A percentile compares a stretch with the other conserved stretches of the same genome.
Evolutionary conservation across 2,329 filamentous ascomycete genomes (phyloP).

Genomic region (Magnaporthiopsis rhizophila): DNA sequence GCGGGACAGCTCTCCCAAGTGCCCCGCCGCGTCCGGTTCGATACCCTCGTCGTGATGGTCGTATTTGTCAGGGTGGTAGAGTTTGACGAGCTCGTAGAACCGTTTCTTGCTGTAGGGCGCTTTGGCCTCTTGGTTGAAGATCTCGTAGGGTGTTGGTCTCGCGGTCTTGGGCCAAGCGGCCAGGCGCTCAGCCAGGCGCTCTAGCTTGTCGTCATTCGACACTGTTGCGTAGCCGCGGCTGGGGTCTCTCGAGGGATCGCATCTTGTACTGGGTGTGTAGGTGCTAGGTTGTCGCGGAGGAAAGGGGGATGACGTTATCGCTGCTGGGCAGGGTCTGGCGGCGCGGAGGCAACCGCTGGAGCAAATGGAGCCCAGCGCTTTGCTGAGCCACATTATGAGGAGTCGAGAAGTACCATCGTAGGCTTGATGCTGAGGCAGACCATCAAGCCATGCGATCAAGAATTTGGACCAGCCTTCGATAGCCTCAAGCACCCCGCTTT

Average conservation of each 20-base stretch:
- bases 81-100: slow-evolving; percentile 88
- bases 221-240: background rate
- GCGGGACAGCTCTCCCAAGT: slow-evolving; percentile 38
- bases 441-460: background rate
- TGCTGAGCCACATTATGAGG: background rate
- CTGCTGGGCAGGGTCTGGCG: background rate
- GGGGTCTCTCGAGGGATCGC: background rate
- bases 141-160: slow-evolving; percentile 79
- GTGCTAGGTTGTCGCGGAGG: background rate
- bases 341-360: background rate
- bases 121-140: slow-evolving; percentile 52
- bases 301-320: background rate
- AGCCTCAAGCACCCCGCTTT: no score
- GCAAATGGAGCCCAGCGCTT: background rate
- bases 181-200: background rate
- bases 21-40: slow-evolving; percentile 23
- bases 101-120: slow-evolving; percentile 72
- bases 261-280: background rate
- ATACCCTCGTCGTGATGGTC: slow-evolving; percentile 26
- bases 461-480: background rate
- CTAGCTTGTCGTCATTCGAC: background rate
- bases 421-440: background rate
- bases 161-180: slow-evolving; percentile 36
- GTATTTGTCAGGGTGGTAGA: slow-evolving; percentile 82
- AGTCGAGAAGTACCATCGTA: background rate